Evolutionary conservation across 768 basidiomycete genomes (phyloP).

Genomic region (Leccinum disarticulatum): DNA sequence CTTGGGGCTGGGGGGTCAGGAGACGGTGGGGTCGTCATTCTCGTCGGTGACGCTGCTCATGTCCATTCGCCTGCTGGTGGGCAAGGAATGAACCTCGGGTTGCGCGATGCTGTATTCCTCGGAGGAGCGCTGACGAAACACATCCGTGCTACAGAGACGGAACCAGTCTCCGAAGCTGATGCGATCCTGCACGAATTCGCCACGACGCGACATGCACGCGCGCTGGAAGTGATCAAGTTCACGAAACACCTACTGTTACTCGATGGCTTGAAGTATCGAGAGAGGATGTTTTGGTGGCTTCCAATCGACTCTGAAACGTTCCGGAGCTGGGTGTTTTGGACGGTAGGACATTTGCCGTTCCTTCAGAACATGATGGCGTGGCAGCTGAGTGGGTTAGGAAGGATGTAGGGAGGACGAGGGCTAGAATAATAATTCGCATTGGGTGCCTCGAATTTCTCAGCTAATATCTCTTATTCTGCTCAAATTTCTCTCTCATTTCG

Average conservation of each 20-base stretch:
- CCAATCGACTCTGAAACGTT: conserved; percentile 29
- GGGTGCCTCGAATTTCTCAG: not conserved
- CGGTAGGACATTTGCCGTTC: conserved; percentile 18
- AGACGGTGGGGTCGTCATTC: conserved; percentile 22
- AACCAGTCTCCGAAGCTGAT: conserved; percentile 24
- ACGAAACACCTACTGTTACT: conserved; percentile 36
- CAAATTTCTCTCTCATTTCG: not conserved
- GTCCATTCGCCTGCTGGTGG: conserved; percentile 56
- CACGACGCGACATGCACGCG: conserved; percentile 37
- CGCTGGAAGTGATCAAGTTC: conserved; percentile 41
- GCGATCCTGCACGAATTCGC: conserved; percentile 37
- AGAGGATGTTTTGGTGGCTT: conserved; percentile 21
- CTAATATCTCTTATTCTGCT: too few species aligned
- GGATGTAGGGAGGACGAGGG: conserved; percentile 9
- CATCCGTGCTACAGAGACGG: conserved; percentile 17
- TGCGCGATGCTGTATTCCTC: conserved; percentile 51
- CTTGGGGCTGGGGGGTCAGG: conserved; percentile 15
- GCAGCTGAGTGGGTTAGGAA: conserved; percentile 23
- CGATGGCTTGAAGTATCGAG: conserved; percentile 22
- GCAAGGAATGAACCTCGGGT: conserved; percentile 59
- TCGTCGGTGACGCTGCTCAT: conserved; percentile 50
- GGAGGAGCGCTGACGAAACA: conserved; percentile 42
- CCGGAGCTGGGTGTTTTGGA: conserved; percentile 26
- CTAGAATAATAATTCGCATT: not conserved
- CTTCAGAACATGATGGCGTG: conserved; percentile 14